A percentile compares a stretch with the other conserved stretches of the same genome.
phyloP scores from a whole-genome alignment of 1,139 yeast species.

The Hyphopichia wangnamkhiaoensis region DNA sequence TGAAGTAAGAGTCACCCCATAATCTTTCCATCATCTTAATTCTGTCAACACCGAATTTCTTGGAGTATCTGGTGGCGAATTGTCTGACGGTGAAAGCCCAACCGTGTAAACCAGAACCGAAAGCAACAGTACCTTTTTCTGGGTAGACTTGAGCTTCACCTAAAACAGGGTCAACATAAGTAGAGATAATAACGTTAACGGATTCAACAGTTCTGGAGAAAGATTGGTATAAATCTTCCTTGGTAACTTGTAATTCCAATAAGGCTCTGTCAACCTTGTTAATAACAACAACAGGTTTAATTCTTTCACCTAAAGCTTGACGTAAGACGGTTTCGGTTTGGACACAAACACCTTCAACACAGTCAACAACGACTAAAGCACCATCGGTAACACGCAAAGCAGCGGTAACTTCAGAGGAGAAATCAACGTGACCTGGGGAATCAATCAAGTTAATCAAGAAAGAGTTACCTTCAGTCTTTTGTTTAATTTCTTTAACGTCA shows the following conservation, averaged over 20 bases:
- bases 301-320: slow-evolving; percentile 99
- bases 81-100: slow-evolving; percentile 99
- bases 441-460: slow-evolving; percentile 98
- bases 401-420: slow-evolving; percentile 99
- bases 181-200: slow-evolving; percentile 96
- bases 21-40: slow-evolving; percentile 97
- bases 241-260: slow-evolving; percentile 97
- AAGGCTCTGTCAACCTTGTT: slow-evolving; percentile 99
- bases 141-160: slow-evolving; percentile 99
- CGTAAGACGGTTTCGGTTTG: slow-evolving; percentile 99
- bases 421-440: slow-evolving; percentile 99
- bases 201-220: slow-evolving; percentile 99
- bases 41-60: slow-evolving; percentile 99
- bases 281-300: slow-evolving; percentile 96
- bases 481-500: slow-evolving; percentile 92
- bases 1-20: slow-evolving; percentile 99
- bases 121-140: slow-evolving; percentile 98
- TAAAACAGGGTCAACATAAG: slow-evolving; percentile 85
- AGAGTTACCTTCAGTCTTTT: slow-evolving; percentile 91
- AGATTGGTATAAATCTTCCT: slow-evolving; percentile 98
- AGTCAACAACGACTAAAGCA: slow-evolving; percentile 99
- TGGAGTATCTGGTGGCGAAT: slow-evolving; percentile 96
- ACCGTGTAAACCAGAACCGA: slow-evolving; percentile 99
- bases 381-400: slow-evolving; percentile 99
- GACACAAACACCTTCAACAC: slow-evolving; percentile 99